Percentiles rank a stretch among this genome's conserved stretches.
These are phyloP conservation scores for Torulaspora franciscae DNA, from an alignment of 805 yeast species.

Conservation along the genomic window DNA sequence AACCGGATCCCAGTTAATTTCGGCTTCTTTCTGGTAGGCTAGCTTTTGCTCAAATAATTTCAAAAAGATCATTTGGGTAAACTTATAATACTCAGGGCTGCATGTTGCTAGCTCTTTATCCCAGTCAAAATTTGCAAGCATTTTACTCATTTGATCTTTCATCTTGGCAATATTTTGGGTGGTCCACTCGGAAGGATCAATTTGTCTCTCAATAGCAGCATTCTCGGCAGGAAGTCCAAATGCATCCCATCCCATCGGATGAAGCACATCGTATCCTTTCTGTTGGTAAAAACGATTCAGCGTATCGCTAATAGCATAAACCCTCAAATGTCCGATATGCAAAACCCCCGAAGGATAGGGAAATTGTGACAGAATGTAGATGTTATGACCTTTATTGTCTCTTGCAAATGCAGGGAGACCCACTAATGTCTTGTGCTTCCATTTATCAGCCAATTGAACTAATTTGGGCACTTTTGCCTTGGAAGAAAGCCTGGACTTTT, in stretches of 20 bases:
- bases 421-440: slow-evolving; percentile 25
- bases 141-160: slow-evolving; percentile 72
- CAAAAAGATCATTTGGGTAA: slow-evolving; percentile 85
- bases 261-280: slow-evolving; percentile 72
- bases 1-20: slow-evolving; percentile 96
- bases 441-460: slow-evolving; percentile 25
- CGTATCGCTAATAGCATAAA: slow-evolving; percentile 85
- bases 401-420: slow-evolving; percentile 11
- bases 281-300: slow-evolving; percentile 72
- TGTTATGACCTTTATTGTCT: slow-evolving; percentile 12
- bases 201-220: slow-evolving; percentile 85
- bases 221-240: slow-evolving; percentile 98
- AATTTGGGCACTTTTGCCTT: slow-evolving; percentile 10
- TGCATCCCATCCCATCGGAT: slow-evolving; percentile 99
- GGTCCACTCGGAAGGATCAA: slow-evolving; percentile 84
- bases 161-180: slow-evolving; percentile 69
- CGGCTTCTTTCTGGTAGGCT: slow-evolving; percentile 82
- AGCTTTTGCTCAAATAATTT: slow-evolving; percentile 67
- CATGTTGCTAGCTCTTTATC: slow-evolving; percentile 84
- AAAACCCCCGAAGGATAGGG: slow-evolving; percentile 94
- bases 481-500: not conserved
- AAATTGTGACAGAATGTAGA: slow-evolving; percentile 77
- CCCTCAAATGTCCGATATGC: slow-evolving; percentile 93
- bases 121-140: slow-evolving; percentile 93
- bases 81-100: slow-evolving; percentile 78